Percentiles rank a stretch among this genome's conserved stretches.
Evolutionary conservation across 2,329 filamentous ascomycete genomes (phyloP).

Genomic region (Pseudocercospora fuligena): DNA sequence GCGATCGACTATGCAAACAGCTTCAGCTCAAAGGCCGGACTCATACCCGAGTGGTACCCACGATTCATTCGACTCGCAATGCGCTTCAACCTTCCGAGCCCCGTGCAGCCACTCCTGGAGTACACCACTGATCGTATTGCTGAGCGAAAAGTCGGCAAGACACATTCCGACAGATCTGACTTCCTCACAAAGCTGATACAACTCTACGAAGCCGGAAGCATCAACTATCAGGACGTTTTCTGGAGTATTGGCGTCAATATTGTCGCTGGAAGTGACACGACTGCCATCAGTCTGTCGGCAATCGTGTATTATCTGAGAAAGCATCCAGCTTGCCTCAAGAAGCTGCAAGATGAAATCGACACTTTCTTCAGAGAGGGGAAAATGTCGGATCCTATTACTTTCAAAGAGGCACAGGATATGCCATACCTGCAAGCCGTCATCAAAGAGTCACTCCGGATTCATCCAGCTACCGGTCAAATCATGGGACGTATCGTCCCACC

Average conservation of each 20-base stretch:
- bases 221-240: slow-evolving; percentile 5
- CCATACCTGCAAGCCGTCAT: slow-evolving; percentile 17
- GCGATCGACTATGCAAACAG: not conserved
- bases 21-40: not conserved
- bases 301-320: slow-evolving; percentile 46
- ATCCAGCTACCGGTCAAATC: slow-evolving; percentile 4
- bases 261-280: slow-evolving; percentile 15
- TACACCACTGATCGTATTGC: too few species aligned
- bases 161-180: not conserved
- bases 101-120: too few species aligned
- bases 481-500: slow-evolving; percentile 5
- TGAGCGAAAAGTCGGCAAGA: slow-evolving; percentile 2
- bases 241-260: slow-evolving; percentile 7
- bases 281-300: slow-evolving; percentile 30
- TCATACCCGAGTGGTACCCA: not conserved
- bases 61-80: too few species aligned
- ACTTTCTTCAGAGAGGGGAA: not conserved
- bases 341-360: slow-evolving; percentile 11
- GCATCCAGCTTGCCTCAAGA: not conserved
- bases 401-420: slow-evolving; percentile 11
- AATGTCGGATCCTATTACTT: slow-evolving; percentile 1
- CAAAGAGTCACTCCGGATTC: slow-evolving; percentile 16
- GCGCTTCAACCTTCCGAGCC: too few species aligned
- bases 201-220: too few species aligned
- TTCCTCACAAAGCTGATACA: not conserved